A percentile compares a stretch with the other conserved stretches of the same genome.
Conservation (phyloP, 805 yeast species). For the Grigorovia humatica region DNA sequence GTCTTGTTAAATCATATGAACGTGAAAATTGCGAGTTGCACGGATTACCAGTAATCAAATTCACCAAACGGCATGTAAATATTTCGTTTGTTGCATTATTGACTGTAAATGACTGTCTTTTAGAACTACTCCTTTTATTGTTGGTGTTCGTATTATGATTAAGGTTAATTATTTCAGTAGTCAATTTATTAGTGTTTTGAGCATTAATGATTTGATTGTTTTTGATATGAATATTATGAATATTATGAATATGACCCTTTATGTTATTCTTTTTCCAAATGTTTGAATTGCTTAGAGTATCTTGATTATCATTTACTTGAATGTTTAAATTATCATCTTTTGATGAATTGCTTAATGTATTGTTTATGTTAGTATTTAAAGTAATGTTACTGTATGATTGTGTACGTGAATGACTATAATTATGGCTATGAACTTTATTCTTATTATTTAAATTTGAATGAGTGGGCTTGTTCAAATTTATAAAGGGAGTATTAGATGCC, state of each 20-base stretch:
- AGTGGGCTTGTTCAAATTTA: background rate
- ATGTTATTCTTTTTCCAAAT: slow-evolving; percentile 3
- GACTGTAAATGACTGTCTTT: background rate
- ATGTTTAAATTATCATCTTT: background rate
- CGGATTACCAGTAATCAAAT: slow-evolving; percentile 21
- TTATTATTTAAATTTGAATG: background rate
- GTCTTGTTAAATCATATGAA: slow-evolving; percentile 89
- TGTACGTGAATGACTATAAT: background rate
- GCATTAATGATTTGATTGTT: background rate
- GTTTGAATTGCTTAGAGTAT: background rate
- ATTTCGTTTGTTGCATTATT: slow-evolving; percentile 5
- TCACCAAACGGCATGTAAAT: slow-evolving; percentile 12
- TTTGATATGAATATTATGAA: background rate
- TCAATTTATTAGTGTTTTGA: slow-evolving; percentile 1
- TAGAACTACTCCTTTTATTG: background rate
- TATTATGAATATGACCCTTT: background rate
- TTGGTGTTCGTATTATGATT: background rate
- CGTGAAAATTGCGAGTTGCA: slow-evolving; percentile 57
- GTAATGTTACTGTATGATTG: background rate
- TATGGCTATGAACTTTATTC: background rate
- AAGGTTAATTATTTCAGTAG: background rate
- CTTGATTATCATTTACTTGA: background rate
- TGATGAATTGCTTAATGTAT: background rate
- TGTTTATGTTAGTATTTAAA: background rate
- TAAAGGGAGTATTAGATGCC: background rate